phyloP scores from a whole-genome alignment of 305 asterid genomes.

The Fraxinus greggii region DNA sequence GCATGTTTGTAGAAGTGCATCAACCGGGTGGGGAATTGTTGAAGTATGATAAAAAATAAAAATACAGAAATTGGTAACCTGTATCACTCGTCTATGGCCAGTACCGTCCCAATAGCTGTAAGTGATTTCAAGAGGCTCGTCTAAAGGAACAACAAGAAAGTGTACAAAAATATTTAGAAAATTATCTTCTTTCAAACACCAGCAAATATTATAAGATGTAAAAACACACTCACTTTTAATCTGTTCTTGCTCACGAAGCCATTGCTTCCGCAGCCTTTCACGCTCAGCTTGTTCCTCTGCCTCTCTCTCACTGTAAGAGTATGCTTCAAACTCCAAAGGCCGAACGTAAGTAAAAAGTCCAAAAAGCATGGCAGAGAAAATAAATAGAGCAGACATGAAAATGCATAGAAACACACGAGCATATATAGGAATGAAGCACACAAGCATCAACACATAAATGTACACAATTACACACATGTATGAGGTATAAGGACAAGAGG shows the following conservation, averaged over 20 bases:
- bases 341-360: constrained; percentile 45
- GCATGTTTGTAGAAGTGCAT: not conserved
- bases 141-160: constrained; percentile 38
- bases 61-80: constrained; percentile 38
- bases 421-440: not conserved
- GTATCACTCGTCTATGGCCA: constrained; percentile 84
- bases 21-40: not conserved
- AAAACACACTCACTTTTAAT: constrained; percentile 61
- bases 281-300: constrained; percentile 99
- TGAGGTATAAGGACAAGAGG: constrained; percentile 14
- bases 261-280: constrained; percentile 85
- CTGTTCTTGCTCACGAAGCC: constrained; percentile 85
- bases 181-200: constrained; percentile 4
- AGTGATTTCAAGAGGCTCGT: constrained; percentile 89
- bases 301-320: constrained; percentile 98
- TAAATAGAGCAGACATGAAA: not conserved
- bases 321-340: constrained; percentile 71
- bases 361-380: constrained; percentile 14
- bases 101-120: constrained; percentile 98
- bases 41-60: constrained; percentile 4
- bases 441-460: constrained; percentile 7
- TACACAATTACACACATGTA: not conserved
- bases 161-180: not conserved
- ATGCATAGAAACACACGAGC: not conserved
- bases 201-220: not conserved